phyloP scores from a whole-genome alignment of 1,284 basidiomycete species.

The Mycena citricolor region DNA sequence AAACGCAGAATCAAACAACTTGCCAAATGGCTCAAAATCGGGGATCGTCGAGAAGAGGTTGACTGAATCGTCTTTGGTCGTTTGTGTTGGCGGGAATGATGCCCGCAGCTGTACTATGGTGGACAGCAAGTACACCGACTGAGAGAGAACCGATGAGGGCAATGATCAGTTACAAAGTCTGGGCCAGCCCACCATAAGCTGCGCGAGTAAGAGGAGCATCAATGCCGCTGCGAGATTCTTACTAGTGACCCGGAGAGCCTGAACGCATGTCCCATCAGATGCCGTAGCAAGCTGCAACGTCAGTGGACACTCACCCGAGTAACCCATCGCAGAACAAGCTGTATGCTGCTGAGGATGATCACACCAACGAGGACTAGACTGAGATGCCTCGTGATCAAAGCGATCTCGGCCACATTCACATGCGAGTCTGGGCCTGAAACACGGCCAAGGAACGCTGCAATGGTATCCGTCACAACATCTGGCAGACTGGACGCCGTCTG shows the following conservation, averaged over 20 bases:
- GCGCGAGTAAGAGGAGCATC: constrained; percentile 71
- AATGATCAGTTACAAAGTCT: neutral
- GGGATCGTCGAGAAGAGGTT: constrained; percentile 77
- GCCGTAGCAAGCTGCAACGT: constrained; percentile 1
- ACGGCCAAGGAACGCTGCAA: constrained; percentile 48
- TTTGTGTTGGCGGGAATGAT: constrained; percentile 58
- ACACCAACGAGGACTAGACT: constrained; percentile 69
- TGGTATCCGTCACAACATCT: constrained; percentile 58
- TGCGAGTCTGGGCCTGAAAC: constrained; percentile 1
- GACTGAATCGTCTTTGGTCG: constrained; percentile 22
- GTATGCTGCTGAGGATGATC: constrained; percentile 70
- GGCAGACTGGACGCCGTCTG: constrained; percentile 29
- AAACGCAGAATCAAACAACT: constrained; percentile 72
- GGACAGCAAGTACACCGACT: constrained; percentile 78
- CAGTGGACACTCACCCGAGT: constrained; percentile 47
- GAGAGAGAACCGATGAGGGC: constrained; percentile 1
- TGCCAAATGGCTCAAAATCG: constrained; percentile 68
- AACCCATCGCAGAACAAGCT: constrained; percentile 64
- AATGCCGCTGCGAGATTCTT: constrained; percentile 66
- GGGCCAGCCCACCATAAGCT: constrained; percentile 63
- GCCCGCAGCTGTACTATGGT: constrained; percentile 76
- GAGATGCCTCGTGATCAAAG: constrained; percentile 60
- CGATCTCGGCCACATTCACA: constrained; percentile 25
- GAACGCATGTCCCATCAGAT: constrained; percentile 3
- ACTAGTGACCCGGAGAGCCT: constrained; percentile 66